A percentile compares a stretch with the other conserved stretches of the same genome.
These are phyloP conservation scores for Penicillium paxilli DNA, from an alignment of 495 filamentous ascomycete genomes.

Conservation along the genomic window DNA sequence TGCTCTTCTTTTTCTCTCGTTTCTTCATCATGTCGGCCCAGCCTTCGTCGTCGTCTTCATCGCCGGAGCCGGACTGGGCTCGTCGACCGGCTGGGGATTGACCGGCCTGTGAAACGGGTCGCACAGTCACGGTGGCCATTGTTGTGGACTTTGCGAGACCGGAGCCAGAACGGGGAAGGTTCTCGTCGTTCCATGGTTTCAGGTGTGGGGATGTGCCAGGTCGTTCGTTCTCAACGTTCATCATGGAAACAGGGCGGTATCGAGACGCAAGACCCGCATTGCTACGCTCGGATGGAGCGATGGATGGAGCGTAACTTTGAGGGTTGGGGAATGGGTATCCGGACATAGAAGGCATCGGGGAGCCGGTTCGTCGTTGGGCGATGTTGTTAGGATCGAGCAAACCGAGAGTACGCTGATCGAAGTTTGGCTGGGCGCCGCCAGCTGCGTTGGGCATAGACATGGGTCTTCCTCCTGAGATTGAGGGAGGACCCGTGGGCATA, in stretches of 20 bases:
- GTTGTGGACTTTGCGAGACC: conserved; percentile 32
- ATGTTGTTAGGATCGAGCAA: conserved; percentile 75
- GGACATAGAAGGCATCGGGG: conserved; percentile 31
- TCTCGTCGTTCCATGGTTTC: conserved; percentile 50
- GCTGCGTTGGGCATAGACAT: conserved; percentile 39
- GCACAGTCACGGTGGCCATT: conserved; percentile 37
- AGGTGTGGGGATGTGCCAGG: conserved; percentile 53
- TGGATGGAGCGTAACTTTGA: conserved; percentile 64
- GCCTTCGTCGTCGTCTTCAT: conserved; percentile 81
- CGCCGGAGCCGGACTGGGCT: conserved; percentile 34
- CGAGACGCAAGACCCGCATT: conserved; percentile 86
- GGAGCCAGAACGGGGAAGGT: conserved; percentile 15
- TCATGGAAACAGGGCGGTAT: conserved; percentile 83
- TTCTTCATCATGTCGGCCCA: conserved; percentile 88
- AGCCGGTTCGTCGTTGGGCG: conserved; percentile 49
- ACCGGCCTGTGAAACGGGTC: conserved; percentile 33
- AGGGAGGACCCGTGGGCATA: conserved; percentile 12
- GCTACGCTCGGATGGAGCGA: conserved; percentile 92
- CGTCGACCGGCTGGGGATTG: conserved; percentile 25
- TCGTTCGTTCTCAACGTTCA: conserved; percentile 36
- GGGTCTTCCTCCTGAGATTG: conserved; percentile 30
- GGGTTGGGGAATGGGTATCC: conserved; percentile 31
- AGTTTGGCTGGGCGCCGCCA: conserved; percentile 13
- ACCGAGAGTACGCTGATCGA: conserved; percentile 67
- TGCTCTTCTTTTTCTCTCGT: conserved; percentile 73